Base-by-base conservation (phyloP, 768 basidiomycete species). In the Lentinus brumalis region DNA sequence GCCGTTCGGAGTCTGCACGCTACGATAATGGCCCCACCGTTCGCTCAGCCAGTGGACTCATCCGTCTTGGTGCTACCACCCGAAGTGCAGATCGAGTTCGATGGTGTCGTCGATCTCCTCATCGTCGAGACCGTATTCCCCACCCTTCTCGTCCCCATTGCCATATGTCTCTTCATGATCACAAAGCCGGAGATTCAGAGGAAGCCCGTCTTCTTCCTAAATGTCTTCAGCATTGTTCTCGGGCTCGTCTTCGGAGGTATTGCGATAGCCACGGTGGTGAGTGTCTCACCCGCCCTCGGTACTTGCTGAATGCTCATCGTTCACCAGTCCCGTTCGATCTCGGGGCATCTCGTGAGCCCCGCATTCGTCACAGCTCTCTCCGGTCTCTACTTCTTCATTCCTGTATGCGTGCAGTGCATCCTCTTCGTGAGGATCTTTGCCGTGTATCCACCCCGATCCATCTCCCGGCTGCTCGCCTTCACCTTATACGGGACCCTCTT, bases 331-430 rank as follows among this genome's bases (percentile, higher is more conserved):
- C 44, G 44, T n/a, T 16, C 29, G 15, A 15, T 51, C 29, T 35
- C 51, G 53, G 42, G 74, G 71, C 9, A 52, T 64, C 35, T 40
- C 66, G 10, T 63, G 61, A 7, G 49, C 69, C 5, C 56, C 60
- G 3, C 58, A 4, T 38, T 71, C 15, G 63, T 66, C 30, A 67
- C 69, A 3, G 66, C 67, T 1, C 68, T 66, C 55, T 66, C 70
- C 11, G 44, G 60, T 0, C 53, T 79, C 42, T 59, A 67, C 15
- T 60, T 70, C 15, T 60, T 72, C 50, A 69, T 74, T 1, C 76
- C 77, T 6, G 40, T 77, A 1, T 66, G 76, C 50, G 70, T 76
- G 32, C 77, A 79, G 55, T 73, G 69, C 9, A 74, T 78, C 50
- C 72, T 79, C 16, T 45, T 76, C 18, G 63, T 77, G 51, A 71